These are phyloP conservation scores for Hemisphaericaspora lyxosophila DNA, from an alignment of 1,139 yeast species.

Conservation along the genomic window DNA sequence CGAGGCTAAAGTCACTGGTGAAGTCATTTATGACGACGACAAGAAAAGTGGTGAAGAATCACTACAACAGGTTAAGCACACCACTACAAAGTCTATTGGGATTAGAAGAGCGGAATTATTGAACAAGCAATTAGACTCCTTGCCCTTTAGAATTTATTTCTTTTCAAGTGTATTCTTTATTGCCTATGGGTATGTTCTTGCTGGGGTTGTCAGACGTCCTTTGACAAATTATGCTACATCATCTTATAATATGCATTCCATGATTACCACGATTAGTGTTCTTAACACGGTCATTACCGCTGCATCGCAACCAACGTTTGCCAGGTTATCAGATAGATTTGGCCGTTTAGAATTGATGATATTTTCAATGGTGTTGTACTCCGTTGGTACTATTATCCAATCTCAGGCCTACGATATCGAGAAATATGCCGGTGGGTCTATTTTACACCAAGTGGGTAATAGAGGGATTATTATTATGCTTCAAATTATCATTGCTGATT, in stretches of 20 bases:
- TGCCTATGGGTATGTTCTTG: conserved; percentile 65
- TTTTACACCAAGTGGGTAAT: conserved; percentile 66
- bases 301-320: conserved; percentile 67
- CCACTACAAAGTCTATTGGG: conserved; percentile 30
- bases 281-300: conserved; percentile 65
- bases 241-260: conserved; percentile 57
- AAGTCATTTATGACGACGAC: neutral
- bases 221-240: conserved; percentile 55
- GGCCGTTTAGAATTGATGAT: conserved; percentile 61
- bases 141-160: conserved; percentile 28
- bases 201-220: conserved; percentile 49
- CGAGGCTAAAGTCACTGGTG: neutral
- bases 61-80: neutral
- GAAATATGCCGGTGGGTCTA: conserved; percentile 70
- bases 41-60: neutral
- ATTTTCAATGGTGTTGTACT: conserved; percentile 56
- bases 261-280: conserved; percentile 63
- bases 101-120: conserved; percentile 43
- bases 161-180: conserved; percentile 55
- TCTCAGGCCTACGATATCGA: conserved; percentile 64
- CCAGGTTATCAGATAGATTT: conserved; percentile 66
- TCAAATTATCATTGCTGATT: conserved; percentile 60
- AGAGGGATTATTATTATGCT: conserved; percentile 59
- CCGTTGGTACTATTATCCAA: conserved; percentile 67
- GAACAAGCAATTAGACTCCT: conserved; percentile 30